Evolutionary conservation across 306 rosid genomes (phyloP), one percentile per base, ranked within the genome.

Genomic region (Ceratonia siliqua): DNA sequence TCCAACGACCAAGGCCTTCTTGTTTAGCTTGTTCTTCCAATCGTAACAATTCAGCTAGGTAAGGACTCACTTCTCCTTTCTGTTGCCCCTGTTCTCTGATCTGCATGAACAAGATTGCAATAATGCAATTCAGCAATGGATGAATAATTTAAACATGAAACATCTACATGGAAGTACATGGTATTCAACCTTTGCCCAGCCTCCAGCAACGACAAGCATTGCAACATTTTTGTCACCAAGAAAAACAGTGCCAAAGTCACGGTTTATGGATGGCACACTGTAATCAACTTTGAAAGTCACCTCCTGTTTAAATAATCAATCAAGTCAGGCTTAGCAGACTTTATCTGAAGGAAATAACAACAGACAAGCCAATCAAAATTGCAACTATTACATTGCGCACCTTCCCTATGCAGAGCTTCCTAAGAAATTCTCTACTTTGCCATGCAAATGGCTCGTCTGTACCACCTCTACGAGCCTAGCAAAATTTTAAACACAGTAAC

Each of bases 351-450:
- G 21, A 27, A 24, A 46, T 10, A 36, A 67, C 13, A 68, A 50
- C 66, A 67, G 22, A 14, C 5, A 4, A 62, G 52, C 35, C 36
- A 62, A 63, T 24, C 5, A 45, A 59, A 78, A 5, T 2, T 0
- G 2, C 33, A 42, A 45, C 28, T 24, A 48, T 22, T 5, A 22
- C 22, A 79, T 30, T 28, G 22, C 63, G 32, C 42, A 90, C 98
- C 98, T 93, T 86, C 83, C 98, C 98, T 55, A 93, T 82, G 82
- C 93, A 86, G 56, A 89, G 93, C 70, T 90, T 90, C 82, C 98
- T 82, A 27, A 93, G 81, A 78, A 70, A 90, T 77, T 93, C 98
- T 57, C 91, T 89, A 84, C 98, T 90, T 3, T 89, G 89, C 98
- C 98, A 93, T 27, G 98, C 98, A 70, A 87, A 93, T 52, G 98